Base-by-base conservation (phyloP, 768 basidiomycete species). In the Coprinopsis strossmayeri region DNA sequence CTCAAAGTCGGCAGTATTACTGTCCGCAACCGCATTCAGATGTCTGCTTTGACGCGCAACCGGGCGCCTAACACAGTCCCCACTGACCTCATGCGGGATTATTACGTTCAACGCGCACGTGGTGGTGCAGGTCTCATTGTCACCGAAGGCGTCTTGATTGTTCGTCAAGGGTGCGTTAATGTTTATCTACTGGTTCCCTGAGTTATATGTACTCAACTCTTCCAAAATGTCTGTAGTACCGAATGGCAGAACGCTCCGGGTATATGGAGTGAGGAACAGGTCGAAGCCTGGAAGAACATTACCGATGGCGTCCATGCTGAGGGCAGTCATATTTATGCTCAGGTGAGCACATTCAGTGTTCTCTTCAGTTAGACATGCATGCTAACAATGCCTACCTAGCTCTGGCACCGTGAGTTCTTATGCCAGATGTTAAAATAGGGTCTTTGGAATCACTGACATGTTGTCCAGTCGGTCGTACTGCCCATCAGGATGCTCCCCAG, bases 1-100 rank as follows among this genome's bases (percentile, higher is more conserved):
- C 50, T 73, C 39, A 51, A 64, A 32, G 45, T 73, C 12, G 72
- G 72, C 12, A 57, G 60, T 15, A 54, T 66, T 38, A 62, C 61
- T 3, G 53, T 70, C 21, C 57, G 59, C 23, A 74, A 76, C 55
- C 59, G 70, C 9, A 62, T 72, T 34, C 53, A 63, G 46, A 69
- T 74, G 65, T 59, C 68, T 17, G 65, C 71, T 1, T 52, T 76
- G 54, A 71, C 71, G 3, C 63, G 73, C 24, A 69, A 67, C 55
- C 66, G 73, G n/a, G 62, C 70, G 10, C 60, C 60, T 28, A 60
- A 58, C 17, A 64, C 62, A 13, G 59, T 71, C 38, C 43, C 23
- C 47, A 71, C 61, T 45, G 58, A 66, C 3, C 44, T 61, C 28
- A 68, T 61, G 45, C 45, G 55, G 26, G 64, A 69, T 39, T 68